These are phyloP conservation scores for Agrocybe pediades DNA, from an alignment of 768 basidiomycete species.

Conservation along the genomic window DNA sequence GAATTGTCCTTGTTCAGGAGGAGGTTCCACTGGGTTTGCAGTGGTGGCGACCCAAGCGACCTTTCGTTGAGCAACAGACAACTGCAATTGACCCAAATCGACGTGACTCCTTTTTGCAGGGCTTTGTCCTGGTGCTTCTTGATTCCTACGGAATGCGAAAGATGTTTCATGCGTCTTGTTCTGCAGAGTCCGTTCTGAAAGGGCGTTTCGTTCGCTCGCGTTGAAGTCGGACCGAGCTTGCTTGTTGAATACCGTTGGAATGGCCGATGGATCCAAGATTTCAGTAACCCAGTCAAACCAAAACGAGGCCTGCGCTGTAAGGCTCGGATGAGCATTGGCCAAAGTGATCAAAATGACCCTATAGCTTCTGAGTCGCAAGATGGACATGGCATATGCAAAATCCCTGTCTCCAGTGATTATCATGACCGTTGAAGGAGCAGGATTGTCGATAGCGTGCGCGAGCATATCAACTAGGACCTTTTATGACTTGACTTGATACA, in stretches of 20 bases:
- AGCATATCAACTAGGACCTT: conserved; percentile 26
- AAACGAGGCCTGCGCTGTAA: conserved; percentile 48
- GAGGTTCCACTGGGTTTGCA: neutral
- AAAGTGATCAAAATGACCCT: conserved; percentile 41
- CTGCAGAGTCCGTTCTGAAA: neutral
- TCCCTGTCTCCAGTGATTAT: conserved; percentile 49
- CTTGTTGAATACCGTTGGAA: neutral
- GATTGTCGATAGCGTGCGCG: conserved; percentile 40
- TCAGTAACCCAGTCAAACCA: conserved; percentile 47
- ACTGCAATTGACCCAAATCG: neutral
- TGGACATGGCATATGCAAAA: conserved; percentile 45
- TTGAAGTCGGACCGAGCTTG: neutral
- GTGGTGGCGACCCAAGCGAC: neutral
- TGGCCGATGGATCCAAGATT: conserved; percentile 31
- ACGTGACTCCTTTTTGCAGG: neutral
- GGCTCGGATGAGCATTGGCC: conserved; percentile 32
- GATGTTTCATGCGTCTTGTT: neutral
- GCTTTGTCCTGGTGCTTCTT: neutral
- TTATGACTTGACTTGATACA: neutral
- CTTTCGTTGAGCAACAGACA: neutral
- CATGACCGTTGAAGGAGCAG: conserved; percentile 43
- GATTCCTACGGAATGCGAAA: neutral
- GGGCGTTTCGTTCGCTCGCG: neutral
- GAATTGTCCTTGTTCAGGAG: neutral
- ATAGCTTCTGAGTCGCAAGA: conserved; percentile 38